phyloP scores from a whole-genome alignment of 495 filamentous ascomycete genomes.

The Pseudevernia furfuracea region DNA sequence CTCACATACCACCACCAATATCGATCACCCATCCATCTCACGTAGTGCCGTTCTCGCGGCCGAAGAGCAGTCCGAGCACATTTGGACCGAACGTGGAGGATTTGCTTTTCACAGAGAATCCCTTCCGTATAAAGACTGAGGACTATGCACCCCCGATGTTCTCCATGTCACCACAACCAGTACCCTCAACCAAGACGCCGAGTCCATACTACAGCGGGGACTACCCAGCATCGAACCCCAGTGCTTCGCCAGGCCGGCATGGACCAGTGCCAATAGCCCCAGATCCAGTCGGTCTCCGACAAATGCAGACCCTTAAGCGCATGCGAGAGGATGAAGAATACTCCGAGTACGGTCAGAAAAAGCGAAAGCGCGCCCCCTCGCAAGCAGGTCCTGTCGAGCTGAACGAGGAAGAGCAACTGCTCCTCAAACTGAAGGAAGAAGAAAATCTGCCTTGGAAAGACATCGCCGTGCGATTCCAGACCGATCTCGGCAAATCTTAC shows the following conservation, averaged over 20 bases:
- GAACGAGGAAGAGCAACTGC: conserved; percentile 58
- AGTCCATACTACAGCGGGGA: conserved; percentile 23
- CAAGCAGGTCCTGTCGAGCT: conserved; percentile 31
- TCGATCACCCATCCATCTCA: conserved; percentile 28
- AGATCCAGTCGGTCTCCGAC: conserved; percentile 28
- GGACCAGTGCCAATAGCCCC: conserved; percentile 27
- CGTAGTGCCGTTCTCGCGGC: conserved; percentile 25
- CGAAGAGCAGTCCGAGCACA: conserved; percentile 40
- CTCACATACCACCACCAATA: conserved; percentile 33
- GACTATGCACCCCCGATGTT: conserved; percentile 26
- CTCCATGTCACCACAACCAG: conserved; percentile 24
- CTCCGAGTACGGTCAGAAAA: conserved; percentile 26
- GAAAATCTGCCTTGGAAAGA: conserved; percentile 62
- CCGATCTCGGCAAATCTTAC: conserved; percentile 54
- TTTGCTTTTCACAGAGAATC: conserved; percentile 27
- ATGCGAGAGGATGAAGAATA: conserved; percentile 29
- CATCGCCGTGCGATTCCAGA: conserved; percentile 56
- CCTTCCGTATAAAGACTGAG: conserved; percentile 26
- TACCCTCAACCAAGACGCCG: conserved; percentile 18
- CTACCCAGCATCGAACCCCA: conserved; percentile 20
- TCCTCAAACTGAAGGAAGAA: conserved; percentile 59
- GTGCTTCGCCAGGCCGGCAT: conserved; percentile 22
- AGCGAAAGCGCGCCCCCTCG: conserved; percentile 28
- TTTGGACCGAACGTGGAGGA: conserved; percentile 30
- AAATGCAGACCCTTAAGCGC: conserved; percentile 28